phyloP scores from a whole-genome alignment of 257 asterid genomes.

The Lycium barbarum region DNA sequence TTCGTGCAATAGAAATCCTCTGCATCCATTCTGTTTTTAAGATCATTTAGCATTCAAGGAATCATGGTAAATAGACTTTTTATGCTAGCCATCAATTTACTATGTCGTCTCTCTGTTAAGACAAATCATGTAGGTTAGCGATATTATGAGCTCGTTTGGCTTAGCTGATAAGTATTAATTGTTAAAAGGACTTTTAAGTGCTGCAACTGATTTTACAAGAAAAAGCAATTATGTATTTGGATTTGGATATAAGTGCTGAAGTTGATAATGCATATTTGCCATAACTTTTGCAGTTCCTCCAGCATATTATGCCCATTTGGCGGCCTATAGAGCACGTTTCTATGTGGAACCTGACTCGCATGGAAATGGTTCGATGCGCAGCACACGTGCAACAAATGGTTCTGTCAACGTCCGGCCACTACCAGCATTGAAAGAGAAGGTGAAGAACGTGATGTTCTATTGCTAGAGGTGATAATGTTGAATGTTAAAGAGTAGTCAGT shows the following conservation, averaged over 20 bases:
- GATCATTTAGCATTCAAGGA: background rate
- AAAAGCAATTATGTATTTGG: background rate
- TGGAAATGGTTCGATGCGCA: conserved; percentile 47
- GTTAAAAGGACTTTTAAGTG: background rate
- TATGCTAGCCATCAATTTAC: background rate
- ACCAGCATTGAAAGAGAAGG: conserved; percentile 94
- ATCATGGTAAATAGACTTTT: background rate
- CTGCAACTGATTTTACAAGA: background rate
- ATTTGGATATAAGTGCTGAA: background rate
- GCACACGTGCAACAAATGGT: conserved; percentile 55
- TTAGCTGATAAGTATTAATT: background rate
- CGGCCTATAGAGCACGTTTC: conserved; percentile 93
- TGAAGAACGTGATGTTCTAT: conserved; percentile 94
- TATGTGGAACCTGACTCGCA: conserved; percentile 81
- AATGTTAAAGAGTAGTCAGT: background rate
- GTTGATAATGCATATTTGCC: background rate
- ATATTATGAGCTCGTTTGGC: background rate
- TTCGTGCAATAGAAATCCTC: background rate
- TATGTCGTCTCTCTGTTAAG: background rate
- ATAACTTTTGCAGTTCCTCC: conserved; percentile 74
- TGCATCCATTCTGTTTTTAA: background rate
- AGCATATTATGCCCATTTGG: conserved; percentile 94
- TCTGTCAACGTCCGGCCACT: conserved; percentile 78
- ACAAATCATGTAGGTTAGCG: background rate
- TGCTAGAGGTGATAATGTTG: conserved; percentile 47